Percentiles rank a stretch among this genome's conserved stretches.
Conservation (phyloP, 2,329 filamentous ascomycete genomes). For the Penicillium sp. region DNA sequence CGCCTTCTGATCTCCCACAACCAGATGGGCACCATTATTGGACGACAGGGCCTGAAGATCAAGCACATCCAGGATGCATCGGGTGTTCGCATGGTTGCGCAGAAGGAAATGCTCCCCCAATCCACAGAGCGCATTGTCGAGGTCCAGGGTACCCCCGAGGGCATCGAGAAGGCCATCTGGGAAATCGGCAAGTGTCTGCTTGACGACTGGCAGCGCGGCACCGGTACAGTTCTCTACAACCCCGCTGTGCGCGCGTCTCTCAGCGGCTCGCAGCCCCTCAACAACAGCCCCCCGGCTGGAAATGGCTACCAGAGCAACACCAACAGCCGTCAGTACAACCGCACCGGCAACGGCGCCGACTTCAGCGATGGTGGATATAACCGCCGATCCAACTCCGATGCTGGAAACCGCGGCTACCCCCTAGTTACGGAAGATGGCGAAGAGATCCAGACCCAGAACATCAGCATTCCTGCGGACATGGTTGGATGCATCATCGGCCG, state of each 20-base stretch:
- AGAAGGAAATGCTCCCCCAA: constrained; percentile 99
- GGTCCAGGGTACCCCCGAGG: constrained; percentile 89
- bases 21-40: constrained; percentile 99
- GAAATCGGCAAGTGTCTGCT: constrained; percentile 98
- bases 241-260: constrained; percentile 84
- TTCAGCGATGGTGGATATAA: constrained; percentile 84
- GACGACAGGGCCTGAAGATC: constrained; percentile 94
- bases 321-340: constrained; percentile 72
- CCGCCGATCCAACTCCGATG: constrained; percentile 81
- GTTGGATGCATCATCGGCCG: constrained; percentile 98
- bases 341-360: constrained; percentile 94
- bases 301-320: constrained; percentile 49
- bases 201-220: constrained; percentile 96
- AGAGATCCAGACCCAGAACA: constrained; percentile 98
- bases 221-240: constrained; percentile 96
- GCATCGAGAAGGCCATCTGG: constrained; percentile 95
- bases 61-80: constrained; percentile 98
- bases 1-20: constrained; percentile 99
- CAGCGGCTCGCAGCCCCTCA: constrained; percentile 55
- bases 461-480: constrained; percentile 99
- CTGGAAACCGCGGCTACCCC: constrained; percentile 74
- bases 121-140: constrained; percentile 98
- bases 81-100: constrained; percentile 96
- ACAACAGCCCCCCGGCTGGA: constrained; percentile 52
- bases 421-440: constrained; percentile 95